Percentiles rank a stretch among this genome's conserved stretches.
phyloP scores from a whole-genome alignment of 192 early-diverging fungal genomes.

The Coemansia sp. region DNA sequence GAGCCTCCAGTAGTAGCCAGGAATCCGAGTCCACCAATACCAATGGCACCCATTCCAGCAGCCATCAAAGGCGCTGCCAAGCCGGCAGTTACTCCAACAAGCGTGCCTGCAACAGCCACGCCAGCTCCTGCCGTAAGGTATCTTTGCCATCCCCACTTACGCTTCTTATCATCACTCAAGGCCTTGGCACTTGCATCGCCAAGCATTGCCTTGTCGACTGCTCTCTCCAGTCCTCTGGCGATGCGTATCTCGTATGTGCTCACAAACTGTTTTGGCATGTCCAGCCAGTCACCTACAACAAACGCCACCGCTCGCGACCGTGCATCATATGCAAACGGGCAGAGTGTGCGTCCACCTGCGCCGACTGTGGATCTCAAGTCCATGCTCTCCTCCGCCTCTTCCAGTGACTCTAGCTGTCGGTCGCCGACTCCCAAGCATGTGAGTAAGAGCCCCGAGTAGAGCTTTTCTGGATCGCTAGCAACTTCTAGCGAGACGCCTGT shows the following conservation, averaged over 20 bases:
- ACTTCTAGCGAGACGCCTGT: conserved; percentile 20
- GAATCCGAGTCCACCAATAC: conserved; percentile 55
- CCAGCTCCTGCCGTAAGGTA: conserved; percentile 54
- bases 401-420: conserved; percentile 15
- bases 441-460: conserved; percentile 34
- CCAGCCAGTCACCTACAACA: conserved; percentile 39
- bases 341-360: conserved; percentile 8
- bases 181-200: conserved; percentile 43
- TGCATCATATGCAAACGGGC: conserved; percentile 54
- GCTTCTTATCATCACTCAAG: conserved; percentile 26
- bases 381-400: background rate
- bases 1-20: conserved; percentile 52
- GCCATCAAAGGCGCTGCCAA: conserved; percentile 60
- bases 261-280: conserved; percentile 49
- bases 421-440: conserved; percentile 33
- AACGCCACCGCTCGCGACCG: conserved; percentile 56
- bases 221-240: conserved; percentile 31
- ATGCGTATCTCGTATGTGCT: conserved; percentile 34
- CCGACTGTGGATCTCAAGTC: background rate
- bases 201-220: conserved; percentile 34
- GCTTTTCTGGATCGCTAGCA: conserved; percentile 30
- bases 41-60: conserved; percentile 56
- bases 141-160: conserved; percentile 51
- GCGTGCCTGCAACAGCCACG: conserved; percentile 49
- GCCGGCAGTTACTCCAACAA: conserved; percentile 59